phyloP scores from a whole-genome alignment of 495 filamentous ascomycete species.

The Cercophora samala region DNA sequence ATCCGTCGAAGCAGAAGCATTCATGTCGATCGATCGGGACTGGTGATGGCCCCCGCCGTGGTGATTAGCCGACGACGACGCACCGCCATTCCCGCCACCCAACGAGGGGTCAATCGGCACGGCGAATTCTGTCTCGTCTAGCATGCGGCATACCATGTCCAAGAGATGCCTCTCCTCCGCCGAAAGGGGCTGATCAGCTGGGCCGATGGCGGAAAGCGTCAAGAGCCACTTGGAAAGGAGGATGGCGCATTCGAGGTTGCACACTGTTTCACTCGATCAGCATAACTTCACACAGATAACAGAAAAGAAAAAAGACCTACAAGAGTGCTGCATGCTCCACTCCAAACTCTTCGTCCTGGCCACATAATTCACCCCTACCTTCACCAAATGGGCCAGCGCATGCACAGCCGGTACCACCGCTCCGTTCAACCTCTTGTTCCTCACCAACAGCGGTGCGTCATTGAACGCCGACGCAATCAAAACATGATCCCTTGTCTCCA shows the following conservation, averaged over 20 bases:
- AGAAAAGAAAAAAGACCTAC: conserved; percentile 33
- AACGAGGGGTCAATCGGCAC: conserved; percentile 53
- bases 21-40: conserved; percentile 36
- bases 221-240: conserved; percentile 56
- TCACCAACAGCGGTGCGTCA: conserved; percentile 55
- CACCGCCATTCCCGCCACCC: conserved; percentile 39
- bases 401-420: conserved; percentile 68
- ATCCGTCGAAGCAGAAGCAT: conserved; percentile 33
- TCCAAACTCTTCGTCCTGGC: conserved; percentile 64
- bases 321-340: conserved; percentile 69
- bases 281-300: background rate
- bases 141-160: conserved; percentile 66
- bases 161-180: conserved; percentile 63
- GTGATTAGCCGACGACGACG: conserved; percentile 12
- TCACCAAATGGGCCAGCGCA: conserved; percentile 64
- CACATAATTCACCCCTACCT: conserved; percentile 65
- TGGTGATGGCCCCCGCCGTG: conserved; percentile 32
- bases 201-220: conserved; percentile 43
- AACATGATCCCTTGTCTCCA: conserved; percentile 60
- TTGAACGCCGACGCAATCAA: conserved; percentile 57
- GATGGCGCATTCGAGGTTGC: conserved; percentile 67
- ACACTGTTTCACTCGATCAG: conserved; percentile 39
- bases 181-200: conserved; percentile 42
- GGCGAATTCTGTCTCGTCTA: conserved; percentile 73
- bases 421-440: conserved; percentile 54